Evolutionary conservation across 2,329 filamentous ascomycete genomes (phyloP), one percentile per base, ranked within the genome.

Genomic region (Claviceps africana): DNA sequence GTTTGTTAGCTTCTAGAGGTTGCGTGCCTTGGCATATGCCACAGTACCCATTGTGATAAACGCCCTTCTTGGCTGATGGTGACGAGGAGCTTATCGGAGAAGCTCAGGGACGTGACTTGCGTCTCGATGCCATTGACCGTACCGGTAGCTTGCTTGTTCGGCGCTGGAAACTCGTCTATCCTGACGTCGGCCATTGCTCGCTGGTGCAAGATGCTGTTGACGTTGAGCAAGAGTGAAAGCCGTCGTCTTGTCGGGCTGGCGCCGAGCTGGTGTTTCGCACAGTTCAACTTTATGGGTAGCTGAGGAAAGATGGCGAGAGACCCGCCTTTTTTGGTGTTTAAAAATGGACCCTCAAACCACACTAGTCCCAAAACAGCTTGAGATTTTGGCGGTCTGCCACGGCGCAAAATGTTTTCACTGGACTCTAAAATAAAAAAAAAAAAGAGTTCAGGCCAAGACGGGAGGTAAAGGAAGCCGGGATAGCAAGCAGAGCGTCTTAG

Each of bases 61-160:
- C 84, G 79, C 7, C 90, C 91, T 55, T 84, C 79, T 70, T 97
- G 93, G 0, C 86, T 87, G 54, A 97, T 77, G 1, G 89, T 96
- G 56, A 98, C 73, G 60, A 98, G 71, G 60, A 98, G 88, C 68
- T 88, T 95, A 76, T 97, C 93, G 9, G 83, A 77, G 68, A 97
- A 97, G 60, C 76, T 80, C 51, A 89, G 73, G 11, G 77, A 76
- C 40, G 81, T 82, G 35, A 87, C 83, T 57, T 88, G 81, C 1
- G 93, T 97, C 37, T 75, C 67, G 22, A 83, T 67, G 31, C 81
- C 82, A 56, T 83, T 80, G 55, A 96, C 79, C 3, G 73, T 64
- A 2, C 83, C 83, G 1, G 74, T 73, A 15, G 73, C 74, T 55
- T 75, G 73, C 50, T 76, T 82, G 2, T 79, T 83, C 11, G 72